Conservation (phyloP, 768 basidiomycete genomes). For the Kwoniella sp. region DNA sequence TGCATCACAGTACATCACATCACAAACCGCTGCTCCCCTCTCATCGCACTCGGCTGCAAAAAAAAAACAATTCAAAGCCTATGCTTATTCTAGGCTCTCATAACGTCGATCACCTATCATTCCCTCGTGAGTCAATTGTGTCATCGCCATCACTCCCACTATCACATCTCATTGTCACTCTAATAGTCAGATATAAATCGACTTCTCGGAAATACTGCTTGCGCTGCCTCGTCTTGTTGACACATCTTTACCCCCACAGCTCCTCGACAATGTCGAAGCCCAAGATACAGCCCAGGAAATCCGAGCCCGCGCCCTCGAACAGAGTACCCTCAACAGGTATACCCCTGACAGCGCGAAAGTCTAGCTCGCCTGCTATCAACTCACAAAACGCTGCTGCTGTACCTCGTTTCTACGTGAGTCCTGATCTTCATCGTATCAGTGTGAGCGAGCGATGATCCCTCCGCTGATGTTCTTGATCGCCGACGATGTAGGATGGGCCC, state of each 20-base stretch:
- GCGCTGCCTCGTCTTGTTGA: neutral
- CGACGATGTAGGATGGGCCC: conserved; percentile 37
- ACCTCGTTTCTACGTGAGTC: conserved; percentile 46
- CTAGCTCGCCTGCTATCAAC: conserved; percentile 20
- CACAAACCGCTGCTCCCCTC: neutral
- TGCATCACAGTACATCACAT: no score
- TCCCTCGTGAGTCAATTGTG: no score
- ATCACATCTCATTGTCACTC: no score
- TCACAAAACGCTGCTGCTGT: conserved; percentile 7
- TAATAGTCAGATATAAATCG: no score
- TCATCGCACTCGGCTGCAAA: neutral
- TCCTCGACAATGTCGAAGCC: conserved; percentile 14
- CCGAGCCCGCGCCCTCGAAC: conserved; percentile 10
- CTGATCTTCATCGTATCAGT: neutral
- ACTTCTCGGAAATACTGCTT: no score
- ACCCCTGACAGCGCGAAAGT: conserved; percentile 22
- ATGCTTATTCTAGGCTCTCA: no score
- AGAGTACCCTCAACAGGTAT: conserved; percentile 11
- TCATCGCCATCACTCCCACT: no score
- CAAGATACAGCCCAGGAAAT: conserved; percentile 8
- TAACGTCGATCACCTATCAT: no score
- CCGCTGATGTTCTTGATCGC: conserved; percentile 9
- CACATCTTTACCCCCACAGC: neutral
- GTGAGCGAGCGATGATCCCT: no score
- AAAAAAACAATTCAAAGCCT: neutral